These are phyloP conservation scores for Colletotrichum euphorbiae DNA, from an alignment of 2,329 filamentous ascomycete genomes.

Conservation along the genomic window DNA sequence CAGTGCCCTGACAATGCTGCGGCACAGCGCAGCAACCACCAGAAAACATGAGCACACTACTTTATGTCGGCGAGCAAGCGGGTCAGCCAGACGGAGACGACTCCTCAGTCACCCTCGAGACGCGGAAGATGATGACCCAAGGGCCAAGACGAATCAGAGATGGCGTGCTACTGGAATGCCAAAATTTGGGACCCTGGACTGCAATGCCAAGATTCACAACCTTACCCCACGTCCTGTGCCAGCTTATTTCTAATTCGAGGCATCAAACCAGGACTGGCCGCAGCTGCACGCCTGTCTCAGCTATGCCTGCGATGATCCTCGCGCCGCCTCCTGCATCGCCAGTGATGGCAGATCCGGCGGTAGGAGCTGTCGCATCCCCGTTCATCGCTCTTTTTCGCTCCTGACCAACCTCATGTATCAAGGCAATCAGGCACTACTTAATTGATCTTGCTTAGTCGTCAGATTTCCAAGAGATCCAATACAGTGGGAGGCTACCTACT, in stretches of 20 bases:
- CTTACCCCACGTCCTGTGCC: constrained; percentile 39
- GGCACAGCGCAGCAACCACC: background rate
- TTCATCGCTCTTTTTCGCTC: constrained; percentile 10
- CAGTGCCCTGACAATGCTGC: background rate
- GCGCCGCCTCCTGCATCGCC: constrained; percentile 25
- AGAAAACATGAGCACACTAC: too few species aligned
- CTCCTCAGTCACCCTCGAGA: too few species aligned
- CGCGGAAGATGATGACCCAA: constrained; percentile 26
- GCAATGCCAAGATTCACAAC: constrained; percentile 37
- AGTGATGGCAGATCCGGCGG: background rate
- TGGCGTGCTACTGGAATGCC: constrained; percentile 37
- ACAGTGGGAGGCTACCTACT: constrained; percentile 25
- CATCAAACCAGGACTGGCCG: constrained; percentile 31
- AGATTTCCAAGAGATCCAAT: constrained; percentile 11
- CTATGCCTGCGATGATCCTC: constrained; percentile 39
- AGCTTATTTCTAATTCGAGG: constrained; percentile 38
- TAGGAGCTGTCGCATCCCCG: constrained; percentile 2
- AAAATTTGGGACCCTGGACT: constrained; percentile 29
- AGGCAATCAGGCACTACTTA: background rate
- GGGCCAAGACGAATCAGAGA: constrained; percentile 37
- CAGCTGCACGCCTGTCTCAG: constrained; percentile 26
- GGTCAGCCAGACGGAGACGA: background rate
- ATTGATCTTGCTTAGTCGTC: constrained; percentile 8
- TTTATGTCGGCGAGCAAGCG: background rate
- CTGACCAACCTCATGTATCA: constrained; percentile 15